Conservation (phyloP, 257 asterid species). For the Ilex aquifolium region DNA sequence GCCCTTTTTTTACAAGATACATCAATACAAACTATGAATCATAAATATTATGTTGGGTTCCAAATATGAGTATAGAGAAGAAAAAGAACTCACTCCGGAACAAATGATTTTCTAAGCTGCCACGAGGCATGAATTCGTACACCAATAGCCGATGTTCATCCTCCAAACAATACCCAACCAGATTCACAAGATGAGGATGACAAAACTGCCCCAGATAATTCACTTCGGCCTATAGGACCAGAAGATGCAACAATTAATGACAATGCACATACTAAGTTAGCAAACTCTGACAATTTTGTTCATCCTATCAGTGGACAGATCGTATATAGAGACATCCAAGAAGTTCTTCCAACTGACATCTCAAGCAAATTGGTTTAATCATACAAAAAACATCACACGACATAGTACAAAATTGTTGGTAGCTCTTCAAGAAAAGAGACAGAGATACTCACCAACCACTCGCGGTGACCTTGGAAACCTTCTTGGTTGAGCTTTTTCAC, state of each 20-base stretch:
- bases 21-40: no score
- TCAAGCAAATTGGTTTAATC: no score
- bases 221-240: slow-evolving; percentile 44
- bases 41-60: no score
- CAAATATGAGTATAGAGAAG: slow-evolving; percentile 1
- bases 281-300: no score
- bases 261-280: no score
- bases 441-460: slow-evolving; percentile 72
- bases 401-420: no score
- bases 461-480: slow-evolving; percentile 73
- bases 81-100: slow-evolving; percentile 50
- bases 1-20: neutral
- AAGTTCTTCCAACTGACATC: no score
- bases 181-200: slow-evolving; percentile 56
- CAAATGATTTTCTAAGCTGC: slow-evolving; percentile 66
- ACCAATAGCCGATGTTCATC: slow-evolving; percentile 53
- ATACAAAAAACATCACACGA: no score
- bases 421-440: no score
- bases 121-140: slow-evolving; percentile 38
- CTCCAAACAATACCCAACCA: slow-evolving; percentile 59
- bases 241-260: slow-evolving; percentile 4
- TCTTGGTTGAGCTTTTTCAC: slow-evolving; percentile 76
- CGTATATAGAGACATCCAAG: no score
- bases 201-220: slow-evolving; percentile 54
- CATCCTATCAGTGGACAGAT: no score